Conservation (phyloP, 2,329 filamentous ascomycete genomes). For the Dactylonectria estremocensis region DNA sequence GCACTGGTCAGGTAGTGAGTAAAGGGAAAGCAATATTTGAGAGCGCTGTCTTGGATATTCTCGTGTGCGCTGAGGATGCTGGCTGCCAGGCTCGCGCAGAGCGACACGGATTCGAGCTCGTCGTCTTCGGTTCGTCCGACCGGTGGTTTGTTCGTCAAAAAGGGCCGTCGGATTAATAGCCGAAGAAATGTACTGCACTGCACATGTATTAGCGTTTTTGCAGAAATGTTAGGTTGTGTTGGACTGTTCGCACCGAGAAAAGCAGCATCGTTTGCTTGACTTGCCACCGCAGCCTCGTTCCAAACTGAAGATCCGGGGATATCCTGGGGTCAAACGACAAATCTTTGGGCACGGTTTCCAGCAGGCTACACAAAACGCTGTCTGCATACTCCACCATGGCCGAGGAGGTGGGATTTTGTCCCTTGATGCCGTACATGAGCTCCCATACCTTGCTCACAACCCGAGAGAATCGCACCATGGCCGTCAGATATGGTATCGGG, state of each 20-base stretch:
- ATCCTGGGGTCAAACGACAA: slow-evolving; percentile 22
- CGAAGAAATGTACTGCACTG: slow-evolving; percentile 40
- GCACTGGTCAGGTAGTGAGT: slow-evolving; percentile 40
- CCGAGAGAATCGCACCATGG: slow-evolving; percentile 36
- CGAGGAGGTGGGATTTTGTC: slow-evolving; percentile 17
- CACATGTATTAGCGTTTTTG: not conserved
- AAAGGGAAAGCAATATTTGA: slow-evolving; percentile 38
- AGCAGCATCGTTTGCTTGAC: slow-evolving; percentile 32
- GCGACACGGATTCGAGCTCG: slow-evolving; percentile 30
- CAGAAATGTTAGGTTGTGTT: not conserved
- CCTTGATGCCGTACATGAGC: slow-evolving; percentile 35
- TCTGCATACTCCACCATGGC: slow-evolving; percentile 38
- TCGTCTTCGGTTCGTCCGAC: slow-evolving; percentile 26
- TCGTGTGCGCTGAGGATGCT: slow-evolving; percentile 32
- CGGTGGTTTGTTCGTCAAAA: not conserved
- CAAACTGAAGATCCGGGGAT: slow-evolving; percentile 27
- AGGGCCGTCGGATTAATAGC: slow-evolving; percentile 33
- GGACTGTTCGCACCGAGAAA: slow-evolving; percentile 22
- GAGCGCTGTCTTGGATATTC: slow-evolving; percentile 29
- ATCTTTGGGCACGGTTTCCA: slow-evolving; percentile 21
- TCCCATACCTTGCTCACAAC: slow-evolving; percentile 39
- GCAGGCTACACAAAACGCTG: slow-evolving; percentile 25
- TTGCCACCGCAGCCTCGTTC: slow-evolving; percentile 31
- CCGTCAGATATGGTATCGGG: slow-evolving; percentile 28
- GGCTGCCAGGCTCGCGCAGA: slow-evolving; percentile 35